Percentiles rank a stretch among this genome's conserved stretches.
These are phyloP conservation scores for Hyphopichia homilentoma DNA, from an alignment of 805 yeast species.

Conservation along the genomic window DNA sequence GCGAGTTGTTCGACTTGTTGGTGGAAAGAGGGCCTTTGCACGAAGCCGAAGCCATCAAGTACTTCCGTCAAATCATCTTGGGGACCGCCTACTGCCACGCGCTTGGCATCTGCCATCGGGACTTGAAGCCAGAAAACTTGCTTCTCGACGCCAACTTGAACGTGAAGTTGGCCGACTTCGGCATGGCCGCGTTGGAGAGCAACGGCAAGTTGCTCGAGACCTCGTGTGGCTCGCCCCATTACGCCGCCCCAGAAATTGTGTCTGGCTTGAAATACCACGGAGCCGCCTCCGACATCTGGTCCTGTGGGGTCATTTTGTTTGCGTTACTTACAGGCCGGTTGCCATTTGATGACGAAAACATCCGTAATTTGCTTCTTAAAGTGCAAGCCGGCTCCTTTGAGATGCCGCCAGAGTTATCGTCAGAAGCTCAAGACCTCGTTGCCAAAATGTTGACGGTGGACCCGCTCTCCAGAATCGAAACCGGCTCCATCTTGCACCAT, in stretches of 20 bases:
- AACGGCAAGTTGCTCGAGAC: constrained; percentile 70
- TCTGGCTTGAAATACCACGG: constrained; percentile 78
- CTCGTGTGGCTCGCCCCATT: constrained; percentile 85
- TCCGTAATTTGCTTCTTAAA: constrained; percentile 63
- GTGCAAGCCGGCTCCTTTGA: constrained; percentile 74
- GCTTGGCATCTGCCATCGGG: constrained; percentile 76
- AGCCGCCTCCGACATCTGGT: constrained; percentile 84
- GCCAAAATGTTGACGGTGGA: constrained; percentile 63
- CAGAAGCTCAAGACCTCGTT: constrained; percentile 66
- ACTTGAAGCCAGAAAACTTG: constrained; percentile 77
- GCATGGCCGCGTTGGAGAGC: constrained; percentile 84
- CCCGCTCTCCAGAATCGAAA: constrained; percentile 68
- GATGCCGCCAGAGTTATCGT: constrained; percentile 62
- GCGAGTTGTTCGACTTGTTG: constrained; percentile 73
- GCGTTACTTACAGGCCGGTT: constrained; percentile 77
- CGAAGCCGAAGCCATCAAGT: constrained; percentile 71
- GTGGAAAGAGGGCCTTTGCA: constrained; percentile 68
- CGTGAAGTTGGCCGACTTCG: constrained; percentile 81
- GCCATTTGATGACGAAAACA: constrained; percentile 81
- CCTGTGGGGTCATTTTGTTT: constrained; percentile 79
- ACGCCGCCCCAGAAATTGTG: constrained; percentile 85
- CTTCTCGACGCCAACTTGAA: constrained; percentile 62
- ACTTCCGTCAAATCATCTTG: constrained; percentile 71
- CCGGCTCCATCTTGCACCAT: constrained; percentile 60
- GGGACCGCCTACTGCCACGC: constrained; percentile 83